Evolutionary conservation across 2,329 filamentous ascomycete genomes (phyloP), one percentile per base, ranked within the genome.

Genomic region (Periconia sp.): DNA sequence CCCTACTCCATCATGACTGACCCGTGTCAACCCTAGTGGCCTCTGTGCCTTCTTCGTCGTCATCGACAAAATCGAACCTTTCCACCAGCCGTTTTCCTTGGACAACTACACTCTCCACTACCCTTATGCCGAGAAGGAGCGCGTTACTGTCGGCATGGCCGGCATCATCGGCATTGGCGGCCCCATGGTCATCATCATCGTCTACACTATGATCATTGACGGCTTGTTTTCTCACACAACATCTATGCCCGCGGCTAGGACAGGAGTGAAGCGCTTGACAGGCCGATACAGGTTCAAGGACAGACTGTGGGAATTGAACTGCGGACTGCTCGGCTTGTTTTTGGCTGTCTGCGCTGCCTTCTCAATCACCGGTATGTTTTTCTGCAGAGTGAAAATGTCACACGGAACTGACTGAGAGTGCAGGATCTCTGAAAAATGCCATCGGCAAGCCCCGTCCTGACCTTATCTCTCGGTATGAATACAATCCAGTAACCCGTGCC

Each of bases 291-390:
- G 78, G 40, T 77, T 81, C 60, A 81, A 81, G 62, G 81, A 84
- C 59, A 75, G 82, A 18, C 64, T 85, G n/a, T 85, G 83, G 83
- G 82, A 85, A 67, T 71, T 85, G 62, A 85, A 85, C 61, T 85
- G 82, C 60, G 83, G 83, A 2, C 77, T 85, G 11, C 65, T 85
- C 23, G 83, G 83, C n/a, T 68, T 85, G 52, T 64, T 81, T 15
- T 67, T 85, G 41, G 78, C 81, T 31, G 79, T 83, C 52, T 79
- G 75, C 14, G 70, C 79, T n/a, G 78, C 81, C 0, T 85, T 85
- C 63, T 77, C 82, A 19, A 81, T 85, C 46, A 85, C 82, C 5
- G 80, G 69, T 68, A 64, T 46, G 62, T 2, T 17, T 74, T 42
- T 71, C 71, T 27, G 9, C 63, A 81, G 50, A 20, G 13, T n/a